Conservation (phyloP, 2,329 filamentous ascomycete species). For the Metarhizium rileyi region DNA sequence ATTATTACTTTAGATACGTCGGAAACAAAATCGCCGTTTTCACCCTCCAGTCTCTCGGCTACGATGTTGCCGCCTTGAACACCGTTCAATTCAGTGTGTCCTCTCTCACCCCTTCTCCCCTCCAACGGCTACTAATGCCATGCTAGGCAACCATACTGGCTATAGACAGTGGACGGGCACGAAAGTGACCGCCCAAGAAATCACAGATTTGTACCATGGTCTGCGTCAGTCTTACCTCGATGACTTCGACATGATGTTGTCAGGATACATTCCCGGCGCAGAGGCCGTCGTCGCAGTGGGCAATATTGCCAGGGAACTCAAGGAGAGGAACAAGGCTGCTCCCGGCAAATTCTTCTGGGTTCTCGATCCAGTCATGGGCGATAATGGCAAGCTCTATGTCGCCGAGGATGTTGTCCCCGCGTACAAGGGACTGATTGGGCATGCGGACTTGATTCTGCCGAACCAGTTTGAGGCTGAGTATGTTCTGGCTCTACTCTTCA, state of each 20-base stretch:
- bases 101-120: background rate
- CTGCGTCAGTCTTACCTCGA: constrained; percentile 75
- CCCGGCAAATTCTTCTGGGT: constrained; percentile 92
- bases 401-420: constrained; percentile 84
- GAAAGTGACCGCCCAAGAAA: constrained; percentile 70
- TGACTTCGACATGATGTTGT: constrained; percentile 88
- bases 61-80: constrained; percentile 87
- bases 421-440: constrained; percentile 68
- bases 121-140: constrained; percentile 4
- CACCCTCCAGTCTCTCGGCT: constrained; percentile 86
- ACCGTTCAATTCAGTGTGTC: constrained; percentile 92
- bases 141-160: constrained; percentile 78
- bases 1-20: constrained; percentile 61
- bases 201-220: constrained; percentile 74
- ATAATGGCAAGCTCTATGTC: constrained; percentile 87
- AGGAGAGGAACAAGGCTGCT: constrained; percentile 48
- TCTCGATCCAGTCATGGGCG: constrained; percentile 95
- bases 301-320: constrained; percentile 71
- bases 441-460: constrained; percentile 86
- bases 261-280: constrained; percentile 87
- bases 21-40: constrained; percentile 97
- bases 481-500: constrained; percentile 18
- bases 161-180: constrained; percentile 85
- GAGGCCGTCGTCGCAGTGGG: constrained; percentile 77
- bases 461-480: constrained; percentile 98